Evolutionary conservation across 164 flowering plant species (phyloP), one percentile per base, ranked within the genome.

Genomic region (Houttuynia cordata): DNA sequence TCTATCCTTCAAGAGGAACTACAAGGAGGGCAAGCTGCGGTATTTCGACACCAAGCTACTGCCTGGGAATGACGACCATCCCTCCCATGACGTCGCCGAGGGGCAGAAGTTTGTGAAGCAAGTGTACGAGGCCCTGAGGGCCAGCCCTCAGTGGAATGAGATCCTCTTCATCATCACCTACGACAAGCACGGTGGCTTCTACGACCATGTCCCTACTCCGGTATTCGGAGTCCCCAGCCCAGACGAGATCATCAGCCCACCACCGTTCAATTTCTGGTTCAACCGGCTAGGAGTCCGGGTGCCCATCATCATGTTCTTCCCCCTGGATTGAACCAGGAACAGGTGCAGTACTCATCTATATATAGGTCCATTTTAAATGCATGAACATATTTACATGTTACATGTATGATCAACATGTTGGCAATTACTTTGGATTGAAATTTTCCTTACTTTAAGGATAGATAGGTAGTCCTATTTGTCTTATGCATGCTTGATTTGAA

Each of bases 261-360:
- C 54, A 25, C 93, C 93, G 0, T 84, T 66, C 54, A 67, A 79
- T 42, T 88, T 86, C 57, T 65, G 68, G 58, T 88, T 86, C 60
- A 83, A 86, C 45, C 81, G 91, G 0, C 82, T 88, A 17, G 96
- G 96, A 1, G 87, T 84, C 68, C 71, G 92, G 49, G 87, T 88
- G 52, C 96, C 96, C 1, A 64, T 84, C 23, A 67, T 88, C 24
- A 24, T 86, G 39, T 73, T 88, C 52, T 86, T n/a, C 91, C 49
- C 96, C 93, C 0, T 88, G 96, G 96, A 86, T 88, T 34, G 80
- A 88, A 45, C 77, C 63, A 17, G 96, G 96, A 67, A 80, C 86
- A 56, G 91, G 95, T 87, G 22, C 10, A 4, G 15, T 17, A 10
- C 14, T 24, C 12, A 12, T 20, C 10, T 49, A 10, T 22, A 25